phyloP scores from a whole-genome alignment of 768 basidiomycete species.

The Trametes gibbosa region DNA sequence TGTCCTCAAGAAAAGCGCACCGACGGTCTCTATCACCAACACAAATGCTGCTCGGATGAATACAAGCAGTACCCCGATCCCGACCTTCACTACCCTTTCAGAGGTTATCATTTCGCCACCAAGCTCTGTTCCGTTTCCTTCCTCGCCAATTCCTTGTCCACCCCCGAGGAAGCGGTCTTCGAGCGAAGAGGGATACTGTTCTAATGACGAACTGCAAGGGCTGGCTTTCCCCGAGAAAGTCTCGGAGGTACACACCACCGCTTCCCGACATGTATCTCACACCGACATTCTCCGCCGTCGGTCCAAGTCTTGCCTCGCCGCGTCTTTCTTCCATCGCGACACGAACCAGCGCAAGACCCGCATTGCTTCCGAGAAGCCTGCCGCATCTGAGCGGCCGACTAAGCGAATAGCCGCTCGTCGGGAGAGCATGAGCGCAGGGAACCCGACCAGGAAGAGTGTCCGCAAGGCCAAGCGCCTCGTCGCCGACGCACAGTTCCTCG shows the following conservation, averaged over 20 bases:
- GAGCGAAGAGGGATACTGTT: conserved; percentile 16
- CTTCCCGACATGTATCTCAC: conserved; percentile 10
- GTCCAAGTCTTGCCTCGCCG: conserved; percentile 29
- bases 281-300: conserved; percentile 33
- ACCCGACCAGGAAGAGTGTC: conserved; percentile 28
- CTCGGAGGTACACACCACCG: neutral
- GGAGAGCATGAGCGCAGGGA: conserved; percentile 20
- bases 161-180: conserved; percentile 9
- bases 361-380: neutral
- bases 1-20: conserved; percentile 32
- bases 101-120: neutral
- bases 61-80: neutral
- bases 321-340: conserved; percentile 23
- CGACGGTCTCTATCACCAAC: conserved; percentile 38
- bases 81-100: neutral
- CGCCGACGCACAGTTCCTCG: conserved; percentile 37
- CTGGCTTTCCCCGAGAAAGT: neutral
- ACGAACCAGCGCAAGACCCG: neutral
- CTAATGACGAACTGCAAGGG: conserved; percentile 16
- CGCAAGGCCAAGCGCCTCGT: conserved; percentile 26
- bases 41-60: conserved; percentile 28
- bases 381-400: neutral
- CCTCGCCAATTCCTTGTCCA: conserved; percentile 24
- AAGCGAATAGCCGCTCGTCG: conserved; percentile 7
- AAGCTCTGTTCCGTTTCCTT: conserved; percentile 39